Base-by-base conservation (phyloP, 2,329 filamentous ascomycete genomes). In the Phialophora tarda region DNA sequence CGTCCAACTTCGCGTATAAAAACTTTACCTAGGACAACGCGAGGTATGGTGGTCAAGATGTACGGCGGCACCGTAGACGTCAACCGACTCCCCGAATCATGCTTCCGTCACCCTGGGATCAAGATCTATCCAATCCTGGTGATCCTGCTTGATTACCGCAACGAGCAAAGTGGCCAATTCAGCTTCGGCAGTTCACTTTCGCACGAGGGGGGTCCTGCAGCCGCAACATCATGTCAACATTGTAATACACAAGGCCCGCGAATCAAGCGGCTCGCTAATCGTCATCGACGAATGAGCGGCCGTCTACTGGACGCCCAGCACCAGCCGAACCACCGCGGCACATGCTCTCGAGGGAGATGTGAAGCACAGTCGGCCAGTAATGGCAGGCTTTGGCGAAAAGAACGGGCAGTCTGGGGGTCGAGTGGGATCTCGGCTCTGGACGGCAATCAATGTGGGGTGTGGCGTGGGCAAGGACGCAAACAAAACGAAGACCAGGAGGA, bases 101-200 rank as follows among this genome's bases (percentile, higher is more conserved):
- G 55, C n/a, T 59, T 48, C 55, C 55, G 47, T 59, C 48, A 41
- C 32, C 17, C n/a, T 59, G 47, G 26, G 17, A 32, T 21, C 59
- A 53, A 67, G 62, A 61, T 68, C 63, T 51, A 47, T 63, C 66
- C 55, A 60, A 64, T 65, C 59, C 65, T 11, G 23, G 53, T 41
- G 41, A 38, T 23, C 50, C 32, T 59, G 41, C 34, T 30, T 57
- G 48, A 38, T 23, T 64, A 24, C 63, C 53, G 51, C 44, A 62
- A 44, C 17, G 10, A 58, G 60, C 54, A 47, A 59, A 57, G 48
- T 56, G 61, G 66, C 63, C 28, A 57, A 58, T 48, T 53, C n/a
- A 34, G 38, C 44, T 60, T 69, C 66, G 66, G 66, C 66, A 69
- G 66, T 69, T 69, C 59, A 51, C 34, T 26, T 67, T 64, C 48